Conservation (phyloP, 768 basidiomycete species). For the Suillus ampliporus region DNA sequence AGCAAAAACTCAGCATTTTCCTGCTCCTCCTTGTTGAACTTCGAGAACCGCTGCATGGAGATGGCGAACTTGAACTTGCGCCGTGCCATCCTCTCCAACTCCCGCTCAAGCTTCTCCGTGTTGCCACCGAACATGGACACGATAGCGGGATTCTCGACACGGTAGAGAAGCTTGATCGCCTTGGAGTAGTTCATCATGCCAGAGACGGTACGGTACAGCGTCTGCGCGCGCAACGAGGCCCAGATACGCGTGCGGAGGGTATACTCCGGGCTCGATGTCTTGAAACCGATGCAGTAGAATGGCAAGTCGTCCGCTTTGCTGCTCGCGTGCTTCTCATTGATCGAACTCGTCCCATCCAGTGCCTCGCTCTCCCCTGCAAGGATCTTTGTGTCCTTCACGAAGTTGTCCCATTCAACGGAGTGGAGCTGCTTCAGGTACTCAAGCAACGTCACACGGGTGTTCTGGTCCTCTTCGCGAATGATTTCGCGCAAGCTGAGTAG, state of each 20-base stretch:
- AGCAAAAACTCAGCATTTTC: constrained; percentile 98
- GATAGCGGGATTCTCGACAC: constrained; percentile 97
- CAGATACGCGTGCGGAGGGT: constrained; percentile 99
- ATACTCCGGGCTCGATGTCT: constrained; percentile 97
- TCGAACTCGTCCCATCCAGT: constrained; percentile 52
- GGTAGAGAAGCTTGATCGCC: constrained; percentile 98
- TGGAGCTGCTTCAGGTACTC: constrained; percentile 99
- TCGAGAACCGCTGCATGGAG: constrained; percentile 98
- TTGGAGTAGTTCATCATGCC: constrained; percentile 99
- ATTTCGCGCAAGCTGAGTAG: constrained; percentile 95
- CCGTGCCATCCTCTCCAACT: constrained; percentile 95
- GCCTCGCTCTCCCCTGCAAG: constrained; percentile 88
- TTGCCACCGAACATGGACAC: constrained; percentile 97
- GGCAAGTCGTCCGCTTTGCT: constrained; percentile 90
- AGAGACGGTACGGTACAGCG: constrained; percentile 96
- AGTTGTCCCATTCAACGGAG: constrained; percentile 99
- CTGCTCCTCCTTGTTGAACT: constrained; percentile 99
- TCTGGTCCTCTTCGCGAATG: constrained; percentile 96
- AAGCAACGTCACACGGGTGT: constrained; percentile 93
- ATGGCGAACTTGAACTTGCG: constrained; percentile 98
- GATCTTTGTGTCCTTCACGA: constrained; percentile 99
- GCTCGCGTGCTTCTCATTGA: constrained; percentile 71
- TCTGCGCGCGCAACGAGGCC: constrained; percentile 98
- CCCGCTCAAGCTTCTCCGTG: constrained; percentile 93
- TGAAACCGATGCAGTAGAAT: constrained; percentile 99